Evolutionary conservation across 495 filamentous ascomycete genomes (phyloP).

Genomic region (Penicillium salamii): DNA sequence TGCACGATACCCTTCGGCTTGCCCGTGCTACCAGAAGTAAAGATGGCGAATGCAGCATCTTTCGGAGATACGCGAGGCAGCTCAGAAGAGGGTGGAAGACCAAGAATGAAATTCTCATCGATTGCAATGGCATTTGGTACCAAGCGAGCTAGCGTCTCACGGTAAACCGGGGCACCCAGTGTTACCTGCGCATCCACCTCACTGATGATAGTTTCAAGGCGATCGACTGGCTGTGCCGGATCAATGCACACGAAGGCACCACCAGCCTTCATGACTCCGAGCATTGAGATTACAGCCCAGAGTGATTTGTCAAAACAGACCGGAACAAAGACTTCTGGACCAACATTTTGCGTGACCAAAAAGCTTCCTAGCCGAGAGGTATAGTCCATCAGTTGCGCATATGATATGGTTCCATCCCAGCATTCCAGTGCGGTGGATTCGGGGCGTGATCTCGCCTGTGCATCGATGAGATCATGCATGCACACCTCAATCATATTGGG

Average conservation of each 20-base stretch:
- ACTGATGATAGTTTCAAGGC: conserved; percentile 29
- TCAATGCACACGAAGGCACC: conserved; percentile 47
- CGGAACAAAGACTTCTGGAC: conserved; percentile 34
- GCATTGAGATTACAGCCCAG: conserved; percentile 37
- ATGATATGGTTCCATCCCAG: conserved; percentile 35
- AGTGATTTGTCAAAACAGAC: conserved; percentile 44
- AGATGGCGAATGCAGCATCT: conserved; percentile 44
- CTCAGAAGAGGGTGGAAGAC: neutral
- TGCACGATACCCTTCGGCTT: conserved; percentile 45
- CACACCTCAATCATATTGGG: conserved; percentile 8
- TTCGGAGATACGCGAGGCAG: conserved; percentile 3
- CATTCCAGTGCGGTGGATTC: conserved; percentile 16
- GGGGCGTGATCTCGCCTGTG: conserved; percentile 9
- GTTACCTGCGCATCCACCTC: conserved; percentile 31
- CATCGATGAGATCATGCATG: conserved; percentile 14
- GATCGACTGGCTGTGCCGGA: conserved; percentile 38
- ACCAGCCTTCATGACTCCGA: conserved; percentile 47
- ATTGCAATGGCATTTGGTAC: neutral
- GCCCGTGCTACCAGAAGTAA: conserved; percentile 49
- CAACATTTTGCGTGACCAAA: conserved; percentile 34
- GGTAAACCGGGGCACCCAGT: conserved; percentile 36
- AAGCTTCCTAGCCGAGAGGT: conserved; percentile 8
- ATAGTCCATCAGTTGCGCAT: conserved; percentile 19
- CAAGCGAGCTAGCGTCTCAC: neutral
- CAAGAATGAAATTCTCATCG: conserved; percentile 6